These are phyloP conservation scores for Porcisia deanei DNA, from an alignment of 208 protist genomes.

Conservation along the genomic window DNA sequence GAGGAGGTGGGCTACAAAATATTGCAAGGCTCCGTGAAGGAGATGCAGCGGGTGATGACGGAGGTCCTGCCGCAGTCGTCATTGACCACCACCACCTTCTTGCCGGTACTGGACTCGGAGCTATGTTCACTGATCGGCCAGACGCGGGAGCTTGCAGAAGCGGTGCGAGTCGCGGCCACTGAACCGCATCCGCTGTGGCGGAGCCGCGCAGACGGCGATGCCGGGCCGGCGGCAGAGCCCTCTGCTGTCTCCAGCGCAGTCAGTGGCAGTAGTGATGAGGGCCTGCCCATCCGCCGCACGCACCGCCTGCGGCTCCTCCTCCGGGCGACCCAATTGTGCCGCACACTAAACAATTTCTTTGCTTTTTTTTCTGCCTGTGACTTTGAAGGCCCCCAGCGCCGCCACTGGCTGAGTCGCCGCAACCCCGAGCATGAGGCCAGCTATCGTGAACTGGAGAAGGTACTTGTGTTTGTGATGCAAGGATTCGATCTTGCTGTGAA, in stretches of 20 bases:
- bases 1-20: slow-evolving; percentile 30
- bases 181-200: slow-evolving; percentile 7
- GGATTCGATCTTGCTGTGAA: slow-evolving; percentile 17
- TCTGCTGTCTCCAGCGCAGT: background rate
- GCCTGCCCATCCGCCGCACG: background rate
- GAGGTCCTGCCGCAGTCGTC: slow-evolving; percentile 21
- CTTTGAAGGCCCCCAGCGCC: slow-evolving; percentile 20
- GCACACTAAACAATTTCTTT: slow-evolving; percentile 36
- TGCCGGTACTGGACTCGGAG: slow-evolving; percentile 12
- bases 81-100: background rate
- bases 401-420: slow-evolving; percentile 21
- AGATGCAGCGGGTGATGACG: slow-evolving; percentile 30
- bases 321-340: slow-evolving; percentile 23
- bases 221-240: background rate
- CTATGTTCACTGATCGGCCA: slow-evolving; percentile 6
- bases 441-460: slow-evolving; percentile 13
- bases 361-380: slow-evolving; percentile 31
- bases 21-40: slow-evolving; percentile 29
- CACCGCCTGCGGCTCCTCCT: slow-evolving; percentile 15
- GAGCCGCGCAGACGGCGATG: background rate
- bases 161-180: slow-evolving; percentile 9
- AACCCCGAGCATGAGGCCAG: slow-evolving; percentile 23
- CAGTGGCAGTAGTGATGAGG: too few relatives aligned
- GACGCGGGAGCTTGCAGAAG: slow-evolving; percentile 8
- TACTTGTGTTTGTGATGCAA: slow-evolving; percentile 14